Percentiles rank a stretch among this genome's conserved stretches.
phyloP scores from a whole-genome alignment of 2,329 filamentous ascomycete species.

The Xylariales sp. region DNA sequence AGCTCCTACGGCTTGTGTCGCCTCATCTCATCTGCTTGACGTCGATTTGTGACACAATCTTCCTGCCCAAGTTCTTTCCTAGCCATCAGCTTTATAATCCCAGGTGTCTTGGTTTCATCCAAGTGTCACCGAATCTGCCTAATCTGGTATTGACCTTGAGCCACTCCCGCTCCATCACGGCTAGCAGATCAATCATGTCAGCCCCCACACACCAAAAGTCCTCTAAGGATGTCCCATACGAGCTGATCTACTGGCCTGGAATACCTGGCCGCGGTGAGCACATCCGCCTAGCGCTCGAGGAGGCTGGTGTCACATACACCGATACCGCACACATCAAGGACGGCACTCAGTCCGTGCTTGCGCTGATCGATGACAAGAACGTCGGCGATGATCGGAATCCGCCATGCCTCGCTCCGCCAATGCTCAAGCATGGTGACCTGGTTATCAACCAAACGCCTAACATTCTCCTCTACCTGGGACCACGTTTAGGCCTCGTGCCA shows the following conservation, averaged over 20 bases:
- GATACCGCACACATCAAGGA: slow-evolving; percentile 49
- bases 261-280: slow-evolving; percentile 72
- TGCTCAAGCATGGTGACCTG: slow-evolving; percentile 58
- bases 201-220: slow-evolving; percentile 33
- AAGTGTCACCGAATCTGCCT: no score
- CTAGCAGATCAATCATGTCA: no score
- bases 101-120: no score
- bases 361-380: slow-evolving; percentile 40
- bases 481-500: slow-evolving; percentile 50
- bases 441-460: slow-evolving; percentile 66
- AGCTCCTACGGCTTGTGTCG: no score
- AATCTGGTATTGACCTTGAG: no score
- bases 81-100: no score
- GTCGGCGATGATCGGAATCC: slow-evolving; percentile 53
- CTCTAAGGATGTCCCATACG: slow-evolving; percentile 46
- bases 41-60: neutral
- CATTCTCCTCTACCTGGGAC: slow-evolving; percentile 67
- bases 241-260: slow-evolving; percentile 67
- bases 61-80: no score
- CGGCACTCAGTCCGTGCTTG: slow-evolving; percentile 47
- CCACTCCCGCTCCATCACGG: no score
- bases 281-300: slow-evolving; percentile 69
- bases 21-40: neutral
- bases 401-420: slow-evolving; percentile 62
- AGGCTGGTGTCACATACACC: slow-evolving; percentile 57